A percentile compares a stretch with the other conserved stretches of the same genome.
phyloP scores from a whole-genome alignment of 139 green algal species.

The Desmodesmus armatus region DNA sequence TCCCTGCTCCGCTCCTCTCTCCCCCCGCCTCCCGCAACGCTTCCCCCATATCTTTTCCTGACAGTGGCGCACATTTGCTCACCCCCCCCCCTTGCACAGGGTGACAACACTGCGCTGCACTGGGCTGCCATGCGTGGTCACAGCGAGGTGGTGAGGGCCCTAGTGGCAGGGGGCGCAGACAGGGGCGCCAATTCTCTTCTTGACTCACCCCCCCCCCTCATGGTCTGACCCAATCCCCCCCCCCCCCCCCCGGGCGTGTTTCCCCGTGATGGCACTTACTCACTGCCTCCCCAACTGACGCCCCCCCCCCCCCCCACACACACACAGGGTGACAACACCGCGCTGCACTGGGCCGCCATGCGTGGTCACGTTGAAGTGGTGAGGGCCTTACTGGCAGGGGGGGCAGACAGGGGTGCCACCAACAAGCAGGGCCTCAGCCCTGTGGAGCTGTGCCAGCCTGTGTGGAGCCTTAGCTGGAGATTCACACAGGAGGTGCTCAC shows the following conservation, averaged over 20 bases:
- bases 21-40: no score
- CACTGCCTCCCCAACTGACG: background rate
- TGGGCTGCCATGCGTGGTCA: constrained; percentile 95
- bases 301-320: no score
- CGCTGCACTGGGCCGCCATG: constrained; percentile 96
- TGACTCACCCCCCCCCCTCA: background rate
- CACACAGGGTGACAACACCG: constrained; percentile 94
- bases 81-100: constrained; percentile 55
- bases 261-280: background rate
- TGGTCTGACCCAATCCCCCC: background rate
- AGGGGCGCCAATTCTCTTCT: background rate
- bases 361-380: constrained; percentile 96
- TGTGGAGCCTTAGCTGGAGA: constrained; percentile 81
- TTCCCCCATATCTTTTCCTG: no score
- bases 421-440: constrained; percentile 84
- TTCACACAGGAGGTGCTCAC: constrained; percentile 77
- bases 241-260: background rate
- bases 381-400: constrained; percentile 75
- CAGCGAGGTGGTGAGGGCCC: constrained; percentile 88
- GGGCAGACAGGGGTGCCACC: constrained; percentile 63
- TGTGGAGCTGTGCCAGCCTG: constrained; percentile 80
- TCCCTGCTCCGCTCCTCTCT: no score
- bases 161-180: constrained; percentile 76
- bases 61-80: no score
- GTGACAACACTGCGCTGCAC: constrained; percentile 94